Conservation (phyloP, 805 yeast species). For the Candida caryicola region DNA sequence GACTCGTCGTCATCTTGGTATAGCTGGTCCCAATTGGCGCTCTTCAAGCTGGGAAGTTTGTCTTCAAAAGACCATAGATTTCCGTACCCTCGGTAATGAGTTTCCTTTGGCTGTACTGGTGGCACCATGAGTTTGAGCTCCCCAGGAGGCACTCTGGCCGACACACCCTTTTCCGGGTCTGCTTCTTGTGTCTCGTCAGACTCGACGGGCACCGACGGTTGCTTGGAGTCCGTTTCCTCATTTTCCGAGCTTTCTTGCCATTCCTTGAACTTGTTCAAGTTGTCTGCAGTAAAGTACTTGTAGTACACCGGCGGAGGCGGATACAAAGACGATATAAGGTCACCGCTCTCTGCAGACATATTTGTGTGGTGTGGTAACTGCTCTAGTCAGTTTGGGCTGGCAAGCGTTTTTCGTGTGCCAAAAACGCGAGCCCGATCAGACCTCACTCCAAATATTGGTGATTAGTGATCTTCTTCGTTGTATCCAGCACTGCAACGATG, state of each 20-base stretch:
- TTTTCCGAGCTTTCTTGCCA: slow-evolving; percentile 16
- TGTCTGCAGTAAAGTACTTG: slow-evolving; percentile 68
- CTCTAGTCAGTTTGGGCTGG: not conserved
- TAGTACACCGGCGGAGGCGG: slow-evolving; percentile 94
- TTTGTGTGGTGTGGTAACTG: not conserved
- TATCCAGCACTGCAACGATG: slow-evolving; percentile 5
- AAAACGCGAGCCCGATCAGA: not conserved
- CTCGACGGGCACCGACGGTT: slow-evolving; percentile 17
- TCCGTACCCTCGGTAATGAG: slow-evolving; percentile 83
- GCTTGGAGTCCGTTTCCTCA: not conserved
- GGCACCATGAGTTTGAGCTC: slow-evolving; percentile 61
- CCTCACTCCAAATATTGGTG: not conserved
- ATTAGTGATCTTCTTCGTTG: not conserved
- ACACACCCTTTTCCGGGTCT: slow-evolving; percentile 6
- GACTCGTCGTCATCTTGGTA: slow-evolving; percentile 46
- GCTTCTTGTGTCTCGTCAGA: slow-evolving; percentile 8
- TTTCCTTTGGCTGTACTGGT: slow-evolving; percentile 59
- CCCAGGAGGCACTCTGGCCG: slow-evolving; percentile 26
- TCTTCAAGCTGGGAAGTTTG: slow-evolving; percentile 68
- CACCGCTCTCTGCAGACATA: slow-evolving; percentile 18
- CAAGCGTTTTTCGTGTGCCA: not conserved
- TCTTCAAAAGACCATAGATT: slow-evolving; percentile 83
- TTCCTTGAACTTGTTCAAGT: slow-evolving; percentile 44
- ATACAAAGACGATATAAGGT: slow-evolving; percentile 63
- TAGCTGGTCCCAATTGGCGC: slow-evolving; percentile 74